A percentile compares a stretch with the other conserved stretches of the same genome.
These are phyloP conservation scores for Protea cynaroides DNA, from an alignment of 164 flowering plant genomes.

Conservation along the genomic window DNA sequence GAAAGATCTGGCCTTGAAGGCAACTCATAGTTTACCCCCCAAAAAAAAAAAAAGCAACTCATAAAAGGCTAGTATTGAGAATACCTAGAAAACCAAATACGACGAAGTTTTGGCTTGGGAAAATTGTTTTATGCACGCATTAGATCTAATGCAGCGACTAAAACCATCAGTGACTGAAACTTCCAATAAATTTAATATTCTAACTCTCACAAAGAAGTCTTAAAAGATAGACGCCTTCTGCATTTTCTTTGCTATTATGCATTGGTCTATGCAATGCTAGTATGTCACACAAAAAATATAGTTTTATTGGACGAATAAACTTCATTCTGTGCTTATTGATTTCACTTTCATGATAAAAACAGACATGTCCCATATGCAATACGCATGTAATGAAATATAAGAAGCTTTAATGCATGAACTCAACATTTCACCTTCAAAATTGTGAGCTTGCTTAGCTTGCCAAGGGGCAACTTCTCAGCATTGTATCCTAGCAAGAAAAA, in stretches of 20 bases:
- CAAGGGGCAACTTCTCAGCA: slow-evolving; percentile 93
- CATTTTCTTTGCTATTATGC: neutral
- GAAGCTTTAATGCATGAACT: neutral
- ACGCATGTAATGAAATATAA: too few relatives aligned
- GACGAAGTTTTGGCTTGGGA: neutral
- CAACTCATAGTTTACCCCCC: too few relatives aligned
- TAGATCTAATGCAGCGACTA: neutral
- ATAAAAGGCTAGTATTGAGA: neutral
- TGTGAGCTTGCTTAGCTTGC: slow-evolving; percentile 89
- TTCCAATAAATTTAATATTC: neutral
- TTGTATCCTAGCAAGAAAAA: slow-evolving; percentile 55
- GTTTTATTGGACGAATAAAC: too few relatives aligned
- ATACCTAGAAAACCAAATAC: too few relatives aligned
- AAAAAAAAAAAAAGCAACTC: too few relatives aligned
- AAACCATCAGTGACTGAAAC: neutral
- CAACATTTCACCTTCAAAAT: slow-evolving; percentile 57
- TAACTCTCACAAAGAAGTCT: neutral
- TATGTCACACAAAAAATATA: neutral
- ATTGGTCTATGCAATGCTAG: neutral
- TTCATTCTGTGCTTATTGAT: too few relatives aligned
- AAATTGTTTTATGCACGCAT: neutral
- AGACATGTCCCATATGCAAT: too few relatives aligned
- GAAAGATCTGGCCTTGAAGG: too few relatives aligned
- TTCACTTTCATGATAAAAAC: too few relatives aligned
- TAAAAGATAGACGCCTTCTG: neutral